Conservation (phyloP, 75 land plant species). For the Isoetes taiwanensis region DNA sequence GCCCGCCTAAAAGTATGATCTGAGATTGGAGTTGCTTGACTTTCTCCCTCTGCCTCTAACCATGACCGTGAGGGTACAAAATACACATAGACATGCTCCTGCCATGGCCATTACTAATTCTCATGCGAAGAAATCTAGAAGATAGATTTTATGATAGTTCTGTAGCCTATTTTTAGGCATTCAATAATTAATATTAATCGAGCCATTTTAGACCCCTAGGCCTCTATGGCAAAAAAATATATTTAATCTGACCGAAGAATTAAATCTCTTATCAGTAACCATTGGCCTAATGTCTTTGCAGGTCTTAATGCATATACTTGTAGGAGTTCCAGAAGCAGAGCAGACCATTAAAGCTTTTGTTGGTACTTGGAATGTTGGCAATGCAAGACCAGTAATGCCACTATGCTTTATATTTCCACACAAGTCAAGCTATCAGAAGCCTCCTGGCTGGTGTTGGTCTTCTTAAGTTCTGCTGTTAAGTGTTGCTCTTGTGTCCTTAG, state of each 20-base stretch:
- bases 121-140: too few relatives aligned
- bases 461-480: too few relatives aligned
- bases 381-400: constrained; percentile 28
- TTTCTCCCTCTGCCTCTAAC: too few relatives aligned
- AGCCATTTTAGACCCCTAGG: background rate
- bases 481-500: too few relatives aligned
- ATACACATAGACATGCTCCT: too few relatives aligned
- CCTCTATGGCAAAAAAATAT: background rate
- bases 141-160: background rate
- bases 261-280: background rate
- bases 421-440: too few relatives aligned
- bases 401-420: too few relatives aligned
- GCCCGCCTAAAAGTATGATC: too few relatives aligned
- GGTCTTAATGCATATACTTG: constrained; percentile 30
- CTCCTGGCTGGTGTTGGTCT: too few relatives aligned
- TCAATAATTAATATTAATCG: background rate
- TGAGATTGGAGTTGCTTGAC: too few relatives aligned
- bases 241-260: background rate
- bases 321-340: constrained; percentile 39
- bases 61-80: too few relatives aligned
- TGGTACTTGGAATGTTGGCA: constrained; percentile 46
- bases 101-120: too few relatives aligned
- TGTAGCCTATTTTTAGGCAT: background rate
- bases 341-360: constrained; percentile 28
- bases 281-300: background rate